These are phyloP conservation scores for Plantago major DNA, from an alignment of 257 asterid genomes.

Conservation along the genomic window DNA sequence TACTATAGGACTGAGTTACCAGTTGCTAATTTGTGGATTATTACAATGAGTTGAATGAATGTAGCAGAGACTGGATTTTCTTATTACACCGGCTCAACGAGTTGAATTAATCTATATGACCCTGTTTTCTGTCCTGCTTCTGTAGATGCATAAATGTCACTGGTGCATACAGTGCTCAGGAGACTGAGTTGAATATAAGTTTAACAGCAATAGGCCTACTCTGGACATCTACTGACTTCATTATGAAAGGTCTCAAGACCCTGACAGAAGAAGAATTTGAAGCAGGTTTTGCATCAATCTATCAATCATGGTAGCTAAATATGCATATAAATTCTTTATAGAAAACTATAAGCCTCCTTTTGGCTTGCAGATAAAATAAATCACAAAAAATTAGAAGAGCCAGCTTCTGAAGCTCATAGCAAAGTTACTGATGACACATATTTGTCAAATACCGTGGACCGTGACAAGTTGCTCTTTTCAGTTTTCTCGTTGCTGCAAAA, in stretches of 20 bases:
- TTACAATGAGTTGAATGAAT: too few species aligned
- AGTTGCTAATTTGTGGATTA: conserved; percentile 18
- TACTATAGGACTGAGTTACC: conserved; percentile 1
- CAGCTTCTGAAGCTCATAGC: conserved; percentile 27
- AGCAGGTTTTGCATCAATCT: conserved; percentile 44
- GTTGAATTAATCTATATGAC: too few species aligned
- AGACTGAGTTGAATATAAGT: conserved; percentile 89
- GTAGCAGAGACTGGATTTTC: too few species aligned
- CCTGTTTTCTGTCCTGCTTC: conserved; percentile 25
- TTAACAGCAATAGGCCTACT: conserved; percentile 92
- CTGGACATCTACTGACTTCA: conserved; percentile 94
- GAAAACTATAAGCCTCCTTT: conserved; percentile 23
- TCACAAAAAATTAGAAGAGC: conserved; percentile 35
- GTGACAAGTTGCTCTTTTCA: conserved; percentile 73
- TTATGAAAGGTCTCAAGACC: conserved; percentile 62
- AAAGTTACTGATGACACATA: conserved; percentile 33
- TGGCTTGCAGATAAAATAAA: conserved; percentile 48
- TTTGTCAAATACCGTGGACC: conserved; percentile 43
- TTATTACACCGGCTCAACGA: too few species aligned
- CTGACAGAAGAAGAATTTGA: conserved; percentile 45
- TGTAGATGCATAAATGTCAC: conserved; percentile 92
- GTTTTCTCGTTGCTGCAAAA: conserved; percentile 80
- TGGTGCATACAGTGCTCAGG: conserved; percentile 92
- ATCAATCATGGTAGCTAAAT: conserved; percentile 8
- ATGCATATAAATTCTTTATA: conserved; percentile 9